Conservation (phyloP, 352 stramenopile genomes). For the Pythium brachiatum region DNA sequence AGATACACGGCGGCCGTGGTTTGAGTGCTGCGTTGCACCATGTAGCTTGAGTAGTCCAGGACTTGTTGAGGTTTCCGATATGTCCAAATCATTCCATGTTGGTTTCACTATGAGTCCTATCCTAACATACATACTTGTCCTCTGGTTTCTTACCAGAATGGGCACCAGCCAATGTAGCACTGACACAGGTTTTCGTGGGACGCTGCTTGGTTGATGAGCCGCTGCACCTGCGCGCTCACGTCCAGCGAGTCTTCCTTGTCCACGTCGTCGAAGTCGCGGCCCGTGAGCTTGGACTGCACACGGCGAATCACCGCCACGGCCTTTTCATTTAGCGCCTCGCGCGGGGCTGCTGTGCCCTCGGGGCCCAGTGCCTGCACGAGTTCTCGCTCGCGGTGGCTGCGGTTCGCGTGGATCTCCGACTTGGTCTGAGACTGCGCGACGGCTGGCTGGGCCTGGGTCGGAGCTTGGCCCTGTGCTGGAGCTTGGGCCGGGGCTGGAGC, state of each 20-base stretch:
- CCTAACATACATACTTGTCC: too few species aligned
- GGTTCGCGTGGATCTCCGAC: constrained; percentile 59
- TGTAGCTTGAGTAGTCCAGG: too few species aligned
- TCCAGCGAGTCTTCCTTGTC: constrained; percentile 53
- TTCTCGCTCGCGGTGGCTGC: constrained; percentile 81
- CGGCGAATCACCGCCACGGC: constrained; percentile 96
- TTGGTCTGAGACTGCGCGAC: constrained; percentile 51
- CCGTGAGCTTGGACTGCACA: constrained; percentile 99
- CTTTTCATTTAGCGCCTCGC: constrained; percentile 94
- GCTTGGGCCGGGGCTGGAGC: not conserved
- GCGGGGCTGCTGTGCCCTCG: constrained; percentile 71
- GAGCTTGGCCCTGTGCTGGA: constrained; percentile 1
- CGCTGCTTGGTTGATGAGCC: constrained; percentile 97
- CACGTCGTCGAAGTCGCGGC: constrained; percentile 94
- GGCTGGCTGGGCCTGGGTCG: constrained; percentile 25
- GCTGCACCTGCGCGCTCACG: constrained; percentile 90
- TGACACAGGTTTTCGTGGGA: constrained; percentile 99
- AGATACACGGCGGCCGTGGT: too few species aligned
- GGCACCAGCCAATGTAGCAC: constrained; percentile 98
- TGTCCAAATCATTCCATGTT: too few species aligned
- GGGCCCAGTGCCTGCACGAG: constrained; percentile 74
- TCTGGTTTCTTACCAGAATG: constrained; percentile 90
- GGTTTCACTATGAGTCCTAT: too few species aligned
- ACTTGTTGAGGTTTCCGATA: too few species aligned
- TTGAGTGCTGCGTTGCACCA: too few species aligned